phyloP scores from a whole-genome alignment of 257 asterid genomes.

The Solanum acaule region DNA sequence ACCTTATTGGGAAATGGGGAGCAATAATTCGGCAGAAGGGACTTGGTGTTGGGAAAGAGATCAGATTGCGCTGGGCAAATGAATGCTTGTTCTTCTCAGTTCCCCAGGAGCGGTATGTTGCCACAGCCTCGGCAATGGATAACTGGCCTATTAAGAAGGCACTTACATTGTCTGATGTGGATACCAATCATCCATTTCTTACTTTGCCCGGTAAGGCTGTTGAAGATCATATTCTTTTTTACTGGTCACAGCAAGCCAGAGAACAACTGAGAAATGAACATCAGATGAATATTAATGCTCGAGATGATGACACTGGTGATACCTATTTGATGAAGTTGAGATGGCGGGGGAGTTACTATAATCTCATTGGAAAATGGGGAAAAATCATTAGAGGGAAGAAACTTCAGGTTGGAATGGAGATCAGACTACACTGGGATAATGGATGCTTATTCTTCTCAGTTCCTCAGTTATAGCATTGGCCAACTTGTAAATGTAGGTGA shows the following conservation, averaged over 20 bases:
- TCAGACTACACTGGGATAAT: constrained; percentile 58
- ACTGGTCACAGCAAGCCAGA: constrained; percentile 56
- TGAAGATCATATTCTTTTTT: constrained; percentile 63
- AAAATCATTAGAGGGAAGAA: constrained; percentile 64
- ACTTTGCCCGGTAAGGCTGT: constrained; percentile 83
- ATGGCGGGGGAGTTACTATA: constrained; percentile 76
- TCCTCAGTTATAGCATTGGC: constrained; percentile 23
- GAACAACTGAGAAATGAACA: constrained; percentile 62
- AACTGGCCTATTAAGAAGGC: constrained; percentile 76
- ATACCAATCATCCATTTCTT: constrained; percentile 79
- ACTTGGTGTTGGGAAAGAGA: constrained; percentile 71
- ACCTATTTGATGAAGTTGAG: constrained; percentile 60
- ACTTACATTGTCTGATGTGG: constrained; percentile 75
- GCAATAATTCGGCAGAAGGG: constrained; percentile 57
- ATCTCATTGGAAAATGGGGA: constrained; percentile 87
- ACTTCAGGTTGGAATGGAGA: constrained; percentile 61
- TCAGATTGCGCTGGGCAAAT: constrained; percentile 55
- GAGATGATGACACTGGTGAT: constrained; percentile 67
- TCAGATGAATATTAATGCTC: constrained; percentile 64
- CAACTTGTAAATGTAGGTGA: constrained; percentile 9
- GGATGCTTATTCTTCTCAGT: constrained; percentile 65
- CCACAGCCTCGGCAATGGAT: constrained; percentile 43
- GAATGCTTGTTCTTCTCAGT: constrained; percentile 69
- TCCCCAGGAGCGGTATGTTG: constrained; percentile 42
- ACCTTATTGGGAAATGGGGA: constrained; percentile 80